Conservation (phyloP, 2,329 filamentous ascomycete species). For the Mycosphaerelloides madeirae region DNA sequence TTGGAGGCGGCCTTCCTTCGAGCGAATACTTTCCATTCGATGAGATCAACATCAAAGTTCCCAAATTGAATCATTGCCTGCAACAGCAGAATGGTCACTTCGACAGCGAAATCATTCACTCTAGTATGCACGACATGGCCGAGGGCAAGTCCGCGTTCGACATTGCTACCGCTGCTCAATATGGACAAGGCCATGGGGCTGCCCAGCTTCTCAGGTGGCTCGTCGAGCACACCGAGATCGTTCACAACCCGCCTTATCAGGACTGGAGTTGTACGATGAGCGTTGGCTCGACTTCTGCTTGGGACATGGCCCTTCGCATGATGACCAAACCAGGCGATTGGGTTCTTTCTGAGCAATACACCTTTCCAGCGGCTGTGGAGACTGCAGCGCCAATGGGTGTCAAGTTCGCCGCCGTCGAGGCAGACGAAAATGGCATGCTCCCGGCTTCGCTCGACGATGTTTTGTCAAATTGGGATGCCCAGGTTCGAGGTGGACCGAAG, state of each 20-base stretch:
- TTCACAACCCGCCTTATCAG: constrained; percentile 78
- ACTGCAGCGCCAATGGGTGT: constrained; percentile 60
- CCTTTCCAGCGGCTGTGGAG: constrained; percentile 73
- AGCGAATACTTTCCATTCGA: constrained; percentile 91
- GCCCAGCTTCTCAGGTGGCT: constrained; percentile 85
- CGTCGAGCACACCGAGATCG: constrained; percentile 91
- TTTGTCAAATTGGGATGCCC: constrained; percentile 60
- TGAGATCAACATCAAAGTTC: constrained; percentile 68
- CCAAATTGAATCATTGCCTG: constrained; percentile 58
- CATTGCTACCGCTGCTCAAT: constrained; percentile 85
- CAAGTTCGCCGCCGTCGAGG: constrained; percentile 55
- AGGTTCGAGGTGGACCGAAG: constrained; percentile 54
- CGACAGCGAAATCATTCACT: constrained; percentile 56
- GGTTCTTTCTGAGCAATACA: constrained; percentile 84
- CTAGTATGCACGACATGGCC: constrained; percentile 79
- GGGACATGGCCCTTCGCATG: constrained; percentile 80
- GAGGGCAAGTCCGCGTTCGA: constrained; percentile 63
- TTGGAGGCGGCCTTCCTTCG: constrained; percentile 87
- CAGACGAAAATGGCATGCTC: constrained; percentile 63
- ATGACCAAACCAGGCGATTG: constrained; percentile 71
- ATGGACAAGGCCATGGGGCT: constrained; percentile 79
- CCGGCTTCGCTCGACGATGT: constrained; percentile 59
- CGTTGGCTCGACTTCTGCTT: constrained; percentile 76
- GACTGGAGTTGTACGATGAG: constrained; percentile 86
- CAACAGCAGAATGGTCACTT: constrained; percentile 60